Evolutionary conservation across 108 stramenopile genomes (phyloP).

Genomic region (Bacterosira constricta): DNA sequence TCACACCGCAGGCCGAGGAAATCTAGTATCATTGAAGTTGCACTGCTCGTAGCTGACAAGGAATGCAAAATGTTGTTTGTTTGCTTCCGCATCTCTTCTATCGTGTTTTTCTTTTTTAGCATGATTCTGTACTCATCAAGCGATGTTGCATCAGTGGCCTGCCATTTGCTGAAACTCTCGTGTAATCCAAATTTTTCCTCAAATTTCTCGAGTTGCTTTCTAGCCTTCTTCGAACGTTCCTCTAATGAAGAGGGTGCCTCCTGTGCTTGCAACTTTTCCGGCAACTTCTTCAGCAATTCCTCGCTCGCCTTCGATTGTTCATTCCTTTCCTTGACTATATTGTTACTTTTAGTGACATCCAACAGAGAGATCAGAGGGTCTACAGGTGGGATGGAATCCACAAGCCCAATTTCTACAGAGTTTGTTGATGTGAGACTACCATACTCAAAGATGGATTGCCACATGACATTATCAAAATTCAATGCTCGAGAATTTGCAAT

Average conservation of each 20-base stretch:
- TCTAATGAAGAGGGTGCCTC: too few relatives aligned
- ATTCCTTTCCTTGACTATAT: background rate
- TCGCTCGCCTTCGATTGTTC: slow-evolving; percentile 7
- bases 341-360: slow-evolving; percentile 37
- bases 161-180: slow-evolving; percentile 29
- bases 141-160: slow-evolving; percentile 23
- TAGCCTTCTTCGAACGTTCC: slow-evolving; percentile 12
- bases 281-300: background rate
- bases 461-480: slow-evolving; percentile 55
- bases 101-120: slow-evolving; percentile 35
- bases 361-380: slow-evolving; percentile 61
- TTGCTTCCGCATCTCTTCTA: slow-evolving; percentile 20
- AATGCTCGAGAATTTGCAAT: slow-evolving; percentile 55
- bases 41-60: slow-evolving; percentile 39
- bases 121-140: slow-evolving; percentile 32
- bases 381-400: slow-evolving; percentile 57
- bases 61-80: slow-evolving; percentile 21
- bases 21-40: slow-evolving; percentile 36
- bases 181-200: slow-evolving; percentile 29
- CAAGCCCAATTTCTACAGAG: slow-evolving; percentile 63
- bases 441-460: slow-evolving; percentile 65
- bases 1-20: slow-evolving; percentile 17
- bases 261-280: too few relatives aligned
- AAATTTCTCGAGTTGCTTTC: slow-evolving; percentile 40
- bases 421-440: slow-evolving; percentile 69